Conservation (phyloP, 2,329 filamentous ascomycete species). For the Rhinocladiella similis region DNA sequence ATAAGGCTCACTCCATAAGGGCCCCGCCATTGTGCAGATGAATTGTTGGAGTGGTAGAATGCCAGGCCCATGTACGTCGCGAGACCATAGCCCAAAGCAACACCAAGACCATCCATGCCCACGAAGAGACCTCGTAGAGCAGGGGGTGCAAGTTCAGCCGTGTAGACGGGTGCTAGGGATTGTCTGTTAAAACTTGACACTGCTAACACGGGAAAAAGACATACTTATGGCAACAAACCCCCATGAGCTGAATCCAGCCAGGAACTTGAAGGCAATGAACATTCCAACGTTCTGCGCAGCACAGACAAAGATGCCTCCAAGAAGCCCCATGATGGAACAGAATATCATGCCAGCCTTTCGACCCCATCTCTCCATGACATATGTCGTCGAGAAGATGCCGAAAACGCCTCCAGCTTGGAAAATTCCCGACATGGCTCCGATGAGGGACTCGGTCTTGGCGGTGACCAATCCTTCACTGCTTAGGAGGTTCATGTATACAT, state of each 20-base stretch:
- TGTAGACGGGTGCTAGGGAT: slow-evolving; percentile 8
- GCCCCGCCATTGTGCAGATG: slow-evolving; percentile 26
- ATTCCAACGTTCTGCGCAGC: slow-evolving; percentile 1
- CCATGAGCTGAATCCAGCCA: not conserved
- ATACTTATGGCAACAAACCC: slow-evolving; percentile 1
- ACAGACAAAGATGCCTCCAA: not conserved
- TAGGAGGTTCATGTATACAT: slow-evolving; percentile 29
- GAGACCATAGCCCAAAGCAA: slow-evolving; percentile 14
- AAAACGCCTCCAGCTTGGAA: slow-evolving; percentile 5
- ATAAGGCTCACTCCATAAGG: slow-evolving; percentile 23
- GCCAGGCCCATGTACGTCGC: slow-evolving; percentile 16
- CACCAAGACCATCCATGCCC: slow-evolving; percentile 14
- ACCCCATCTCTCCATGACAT: slow-evolving; percentile 33
- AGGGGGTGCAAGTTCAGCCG: slow-evolving; percentile 14
- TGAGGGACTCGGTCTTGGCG: not conserved
- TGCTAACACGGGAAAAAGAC: not conserved
- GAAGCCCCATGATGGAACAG: not conserved
- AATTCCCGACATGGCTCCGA: slow-evolving; percentile 5
- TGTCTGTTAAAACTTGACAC: too few species aligned
- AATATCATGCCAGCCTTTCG: not conserved
- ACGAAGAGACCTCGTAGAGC: slow-evolving; percentile 15
- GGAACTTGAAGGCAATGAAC: slow-evolving; percentile 36
- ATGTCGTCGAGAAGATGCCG: not conserved
- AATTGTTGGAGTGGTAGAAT: slow-evolving; percentile 7
- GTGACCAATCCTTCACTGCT: not conserved